These are phyloP conservation scores for Penicillium verhagenii DNA, from an alignment of 495 filamentous ascomycete genomes.

Conservation along the genomic window DNA sequence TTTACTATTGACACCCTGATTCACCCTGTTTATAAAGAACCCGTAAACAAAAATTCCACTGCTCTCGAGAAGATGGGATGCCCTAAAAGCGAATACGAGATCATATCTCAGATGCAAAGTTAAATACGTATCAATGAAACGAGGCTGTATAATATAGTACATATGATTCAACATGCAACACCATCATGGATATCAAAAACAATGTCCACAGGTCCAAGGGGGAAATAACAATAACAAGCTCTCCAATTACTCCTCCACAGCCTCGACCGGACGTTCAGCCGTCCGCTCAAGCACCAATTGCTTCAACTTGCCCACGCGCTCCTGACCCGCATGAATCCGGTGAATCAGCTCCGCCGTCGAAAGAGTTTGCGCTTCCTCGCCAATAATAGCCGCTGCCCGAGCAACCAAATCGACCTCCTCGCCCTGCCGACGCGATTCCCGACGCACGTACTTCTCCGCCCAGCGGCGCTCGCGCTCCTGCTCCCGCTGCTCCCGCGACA, in stretches of 20 bases:
- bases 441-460: constrained; percentile 49
- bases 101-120: not conserved
- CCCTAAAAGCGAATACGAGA: not conserved
- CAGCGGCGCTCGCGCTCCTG: constrained; percentile 47
- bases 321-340: constrained; percentile 16
- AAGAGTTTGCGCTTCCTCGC: constrained; percentile 5
- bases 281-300: constrained; percentile 20
- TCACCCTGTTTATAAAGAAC: not conserved
- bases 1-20: not conserved
- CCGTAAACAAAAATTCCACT: not conserved
- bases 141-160: constrained; percentile 24
- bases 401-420: constrained; percentile 19
- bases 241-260: not conserved
- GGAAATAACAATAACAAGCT: not conserved
- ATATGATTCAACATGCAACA: constrained; percentile 19
- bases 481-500: constrained; percentile 60
- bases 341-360: constrained; percentile 24
- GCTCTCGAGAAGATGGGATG: not conserved
- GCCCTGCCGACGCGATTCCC: constrained; percentile 35
- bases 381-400: not conserved
- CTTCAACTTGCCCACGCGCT: constrained; percentile 30
- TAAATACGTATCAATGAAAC: constrained; percentile 3
- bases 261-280: not conserved
- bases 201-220: constrained; percentile 5
- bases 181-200: constrained; percentile 16